Evolutionary conservation across 2,329 filamentous ascomycete genomes (phyloP).

Genomic region (Xylariales sp.): DNA sequence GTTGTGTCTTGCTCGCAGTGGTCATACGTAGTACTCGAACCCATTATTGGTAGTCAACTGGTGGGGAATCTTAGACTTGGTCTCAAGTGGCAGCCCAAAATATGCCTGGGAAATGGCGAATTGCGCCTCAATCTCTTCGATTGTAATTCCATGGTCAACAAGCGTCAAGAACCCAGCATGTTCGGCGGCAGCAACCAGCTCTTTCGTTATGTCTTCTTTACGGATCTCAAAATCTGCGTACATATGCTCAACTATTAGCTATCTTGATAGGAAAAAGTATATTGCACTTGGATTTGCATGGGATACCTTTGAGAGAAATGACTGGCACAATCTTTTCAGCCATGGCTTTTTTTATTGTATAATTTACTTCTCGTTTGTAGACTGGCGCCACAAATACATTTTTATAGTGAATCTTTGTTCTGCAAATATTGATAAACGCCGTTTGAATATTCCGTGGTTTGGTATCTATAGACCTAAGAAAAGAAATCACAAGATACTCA

Average conservation of each 20-base stretch:
- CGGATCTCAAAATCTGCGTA: neutral
- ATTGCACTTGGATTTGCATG: too few species aligned
- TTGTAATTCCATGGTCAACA: neutral
- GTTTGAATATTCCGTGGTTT: too few species aligned
- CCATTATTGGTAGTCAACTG: slow-evolving; percentile 1
- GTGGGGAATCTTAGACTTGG: neutral
- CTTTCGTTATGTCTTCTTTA: neutral
- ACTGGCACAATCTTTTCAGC: neutral
- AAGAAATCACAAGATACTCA: too few species aligned
- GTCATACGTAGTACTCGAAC: slow-evolving; percentile 2
- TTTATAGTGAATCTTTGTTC: too few species aligned
- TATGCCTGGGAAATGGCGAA: neutral
- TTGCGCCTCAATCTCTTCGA: neutral
- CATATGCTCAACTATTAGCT: too few species aligned
- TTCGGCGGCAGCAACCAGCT: neutral
- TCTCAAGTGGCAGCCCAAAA: slow-evolving; percentile 1
- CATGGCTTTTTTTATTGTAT: neutral
- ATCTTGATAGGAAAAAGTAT: neutral
- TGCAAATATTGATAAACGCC: too few species aligned
- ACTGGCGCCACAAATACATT: too few species aligned
- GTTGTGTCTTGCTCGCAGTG: too few species aligned
- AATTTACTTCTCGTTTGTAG: too few species aligned
- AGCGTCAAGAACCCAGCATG: neutral
- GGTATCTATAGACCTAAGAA: too few species aligned
- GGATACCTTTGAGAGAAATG: slow-evolving; percentile 1